These are phyloP conservation scores for Lecanosticta acicola DNA, from an alignment of 2,329 filamentous ascomycete genomes.

Conservation along the genomic window DNA sequence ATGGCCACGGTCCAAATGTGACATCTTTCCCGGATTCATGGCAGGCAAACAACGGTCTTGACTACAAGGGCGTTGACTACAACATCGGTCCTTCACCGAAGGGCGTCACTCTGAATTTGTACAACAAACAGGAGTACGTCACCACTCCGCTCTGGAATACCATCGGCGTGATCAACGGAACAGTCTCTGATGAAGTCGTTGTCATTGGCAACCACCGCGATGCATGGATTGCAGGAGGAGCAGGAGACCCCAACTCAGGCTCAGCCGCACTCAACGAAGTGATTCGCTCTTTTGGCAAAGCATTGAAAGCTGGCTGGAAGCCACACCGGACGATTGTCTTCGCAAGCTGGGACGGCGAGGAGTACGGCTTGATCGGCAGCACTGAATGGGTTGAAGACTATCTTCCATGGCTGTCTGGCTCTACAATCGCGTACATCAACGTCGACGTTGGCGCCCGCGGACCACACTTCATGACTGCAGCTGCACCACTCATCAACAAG, in stretches of 20 bases:
- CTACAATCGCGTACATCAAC: constrained; percentile 78
- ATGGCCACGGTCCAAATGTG: constrained; percentile 77
- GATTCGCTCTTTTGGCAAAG: constrained; percentile 66
- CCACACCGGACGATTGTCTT: constrained; percentile 87
- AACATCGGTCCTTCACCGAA: constrained; percentile 78
- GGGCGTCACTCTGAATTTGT: constrained; percentile 49
- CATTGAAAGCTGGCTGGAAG: constrained; percentile 69
- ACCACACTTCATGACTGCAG: constrained; percentile 56
- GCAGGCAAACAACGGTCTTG: constrained; percentile 57
- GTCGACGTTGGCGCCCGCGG: constrained; percentile 71
- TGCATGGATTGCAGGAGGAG: constrained; percentile 82
- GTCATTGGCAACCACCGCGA: constrained; percentile 90
- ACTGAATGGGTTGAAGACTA: constrained; percentile 94
- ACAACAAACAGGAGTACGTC: constrained; percentile 47
- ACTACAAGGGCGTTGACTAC: constrained; percentile 77
- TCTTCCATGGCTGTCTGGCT: constrained; percentile 67
- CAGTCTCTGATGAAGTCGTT: constrained; percentile 76
- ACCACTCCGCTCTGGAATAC: constrained; percentile 60
- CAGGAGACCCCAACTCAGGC: constrained; percentile 76
- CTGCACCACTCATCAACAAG: constrained; percentile 70
- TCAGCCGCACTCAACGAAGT: constrained; percentile 75
- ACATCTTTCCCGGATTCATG: constrained; percentile 68
- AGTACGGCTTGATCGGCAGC: constrained; percentile 79
- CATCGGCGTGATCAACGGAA: constrained; percentile 86
- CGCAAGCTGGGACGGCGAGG: constrained; percentile 62